Percentiles rank a stretch among this genome's conserved stretches.
phyloP scores from a whole-genome alignment of 1,284 basidiomycete genomes.

The Leucoagaricus sp. region DNA sequence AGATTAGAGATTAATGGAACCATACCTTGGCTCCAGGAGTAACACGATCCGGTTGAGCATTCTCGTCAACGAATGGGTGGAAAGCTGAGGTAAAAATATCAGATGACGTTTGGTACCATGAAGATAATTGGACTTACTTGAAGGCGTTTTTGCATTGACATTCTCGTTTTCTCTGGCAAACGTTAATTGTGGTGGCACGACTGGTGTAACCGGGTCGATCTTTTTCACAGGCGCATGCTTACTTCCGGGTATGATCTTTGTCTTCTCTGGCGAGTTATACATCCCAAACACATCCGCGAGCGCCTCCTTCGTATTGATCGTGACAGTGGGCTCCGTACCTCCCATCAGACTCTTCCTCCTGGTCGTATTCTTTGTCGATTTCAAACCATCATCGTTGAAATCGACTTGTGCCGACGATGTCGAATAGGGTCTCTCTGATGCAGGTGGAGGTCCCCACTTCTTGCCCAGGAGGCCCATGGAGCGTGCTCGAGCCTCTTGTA shows the following conservation, averaged over 20 bases:
- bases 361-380: slow-evolving; percentile 39
- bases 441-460: slow-evolving; percentile 73
- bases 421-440: slow-evolving; percentile 41
- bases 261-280: slow-evolving; percentile 88
- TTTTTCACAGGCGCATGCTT: slow-evolving; percentile 71
- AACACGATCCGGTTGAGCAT: slow-evolving; percentile 46
- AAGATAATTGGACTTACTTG: slow-evolving; percentile 28
- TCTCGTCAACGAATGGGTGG: slow-evolving; percentile 65
- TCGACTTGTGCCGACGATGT: slow-evolving; percentile 40
- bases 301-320: slow-evolving; percentile 72
- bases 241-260: slow-evolving; percentile 61
- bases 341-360: slow-evolving; percentile 41
- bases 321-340: slow-evolving; percentile 42
- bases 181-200: slow-evolving; percentile 29
- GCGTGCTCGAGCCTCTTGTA: slow-evolving; percentile 73
- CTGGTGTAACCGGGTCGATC: slow-evolving; percentile 48
- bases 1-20: slow-evolving; percentile 2
- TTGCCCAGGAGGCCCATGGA: slow-evolving; percentile 79
- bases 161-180: slow-evolving; percentile 39
- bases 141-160: slow-evolving; percentile 38
- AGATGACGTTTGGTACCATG: slow-evolving; percentile 12
- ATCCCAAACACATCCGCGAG: slow-evolving; percentile 92
- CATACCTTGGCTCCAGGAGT: slow-evolving; percentile 51
- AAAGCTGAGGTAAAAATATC: slow-evolving; percentile 39
- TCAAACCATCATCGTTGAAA: slow-evolving; percentile 55